Evolutionary conservation across 2,329 filamentous ascomycete species (phyloP).

Genomic region (Ilyonectria sp.): DNA sequence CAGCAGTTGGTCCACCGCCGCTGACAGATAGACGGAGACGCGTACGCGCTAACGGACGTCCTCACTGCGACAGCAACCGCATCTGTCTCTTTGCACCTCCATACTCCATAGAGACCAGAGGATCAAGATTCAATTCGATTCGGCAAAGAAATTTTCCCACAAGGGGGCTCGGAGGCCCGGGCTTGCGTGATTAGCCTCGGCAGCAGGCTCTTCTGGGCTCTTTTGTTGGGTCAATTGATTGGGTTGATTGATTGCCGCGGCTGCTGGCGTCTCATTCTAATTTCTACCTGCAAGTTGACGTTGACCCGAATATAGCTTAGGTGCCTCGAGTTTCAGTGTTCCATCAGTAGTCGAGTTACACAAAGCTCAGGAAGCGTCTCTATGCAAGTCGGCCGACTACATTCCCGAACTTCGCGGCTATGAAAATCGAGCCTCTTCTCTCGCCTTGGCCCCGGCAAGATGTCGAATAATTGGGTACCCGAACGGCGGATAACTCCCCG

Average conservation of each 20-base stretch:
- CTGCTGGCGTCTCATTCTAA: background rate
- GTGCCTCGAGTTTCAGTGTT: background rate
- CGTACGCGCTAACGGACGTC: constrained; percentile 10
- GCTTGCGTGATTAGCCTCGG: background rate
- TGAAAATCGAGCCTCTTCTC: background rate
- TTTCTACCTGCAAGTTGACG: background rate
- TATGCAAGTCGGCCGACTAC: background rate
- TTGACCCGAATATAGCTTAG: background rate
- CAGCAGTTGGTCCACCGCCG: constrained; percentile 15
- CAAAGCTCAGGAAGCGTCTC: background rate
- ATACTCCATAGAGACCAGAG: constrained; percentile 1
- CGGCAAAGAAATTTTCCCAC: background rate
- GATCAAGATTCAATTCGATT: constrained; percentile 2
- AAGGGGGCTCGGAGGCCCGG: background rate
- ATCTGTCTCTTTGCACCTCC: constrained; percentile 13
- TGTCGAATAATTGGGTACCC: constrained; percentile 18
- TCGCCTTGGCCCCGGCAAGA: constrained; percentile 1
- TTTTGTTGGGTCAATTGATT: background rate
- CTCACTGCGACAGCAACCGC: constrained; percentile 13
- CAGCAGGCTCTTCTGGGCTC: background rate
- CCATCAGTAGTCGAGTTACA: constrained; percentile 2
- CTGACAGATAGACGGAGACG: constrained; percentile 21
- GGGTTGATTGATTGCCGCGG: background rate
- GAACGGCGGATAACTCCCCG: constrained; percentile 19
- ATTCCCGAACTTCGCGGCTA: constrained; percentile 1